phyloP scores from a whole-genome alignment of 139 green algal genomes.

The Penium margaritaceum region DNA sequence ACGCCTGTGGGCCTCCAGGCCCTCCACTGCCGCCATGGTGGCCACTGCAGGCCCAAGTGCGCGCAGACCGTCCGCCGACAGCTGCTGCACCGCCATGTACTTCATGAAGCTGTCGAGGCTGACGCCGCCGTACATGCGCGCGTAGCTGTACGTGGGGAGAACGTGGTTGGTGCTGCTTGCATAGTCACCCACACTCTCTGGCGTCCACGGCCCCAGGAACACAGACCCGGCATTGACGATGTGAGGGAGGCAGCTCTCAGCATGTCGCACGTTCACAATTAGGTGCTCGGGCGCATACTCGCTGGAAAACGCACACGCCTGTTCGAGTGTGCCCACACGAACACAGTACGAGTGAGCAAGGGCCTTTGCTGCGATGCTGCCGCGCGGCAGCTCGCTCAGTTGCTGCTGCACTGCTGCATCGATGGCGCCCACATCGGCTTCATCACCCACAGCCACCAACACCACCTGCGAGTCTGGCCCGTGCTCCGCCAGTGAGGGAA shows the following conservation, averaged over 20 bases:
- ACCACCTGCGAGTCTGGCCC: constrained; percentile 87
- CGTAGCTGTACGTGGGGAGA: constrained; percentile 93
- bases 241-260: constrained; percentile 71
- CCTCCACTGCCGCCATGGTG: constrained; percentile 90
- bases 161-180: constrained; percentile 94
- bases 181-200: constrained; percentile 95
- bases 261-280: constrained; percentile 86
- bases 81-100: constrained; percentile 94
- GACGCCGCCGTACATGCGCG: constrained; percentile 93
- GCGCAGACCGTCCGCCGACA: constrained; percentile 65
- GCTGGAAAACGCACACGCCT: constrained; percentile 70
- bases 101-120: constrained; percentile 88
- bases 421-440: constrained; percentile 72
- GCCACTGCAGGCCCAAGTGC: constrained; percentile 78
- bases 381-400: constrained; percentile 72
- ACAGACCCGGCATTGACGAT: constrained; percentile 84
- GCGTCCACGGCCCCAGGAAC: constrained; percentile 87
- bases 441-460: constrained; percentile 75
- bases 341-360: constrained; percentile 78
- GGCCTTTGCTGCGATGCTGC: constrained; percentile 74
- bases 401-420: constrained; percentile 71
- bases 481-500: constrained; percentile 91
- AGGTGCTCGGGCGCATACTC: constrained; percentile 93
- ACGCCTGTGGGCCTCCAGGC: constrained; percentile 81
- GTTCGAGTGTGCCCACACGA: constrained; percentile 55